These are phyloP conservation scores for Tremellales sp. DNA, from an alignment of 1,284 basidiomycete species.

Conservation along the genomic window DNA sequence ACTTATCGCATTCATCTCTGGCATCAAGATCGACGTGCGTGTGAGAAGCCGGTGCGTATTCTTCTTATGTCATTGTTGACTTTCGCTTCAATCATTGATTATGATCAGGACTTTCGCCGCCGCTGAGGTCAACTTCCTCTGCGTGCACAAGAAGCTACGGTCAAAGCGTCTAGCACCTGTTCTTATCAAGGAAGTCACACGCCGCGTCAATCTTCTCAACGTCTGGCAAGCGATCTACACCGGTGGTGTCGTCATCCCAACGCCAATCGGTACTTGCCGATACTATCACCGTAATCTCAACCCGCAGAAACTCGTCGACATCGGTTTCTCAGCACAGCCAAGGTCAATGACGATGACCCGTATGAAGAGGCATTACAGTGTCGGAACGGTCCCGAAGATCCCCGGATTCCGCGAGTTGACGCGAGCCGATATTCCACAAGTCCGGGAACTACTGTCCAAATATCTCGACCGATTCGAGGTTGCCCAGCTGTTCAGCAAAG, in stretches of 20 bases:
- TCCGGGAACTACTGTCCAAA: slow-evolving; percentile 67
- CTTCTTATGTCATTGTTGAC: not conserved
- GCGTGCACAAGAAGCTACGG: slow-evolving; percentile 95
- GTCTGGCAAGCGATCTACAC: slow-evolving; percentile 99
- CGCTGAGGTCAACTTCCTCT: slow-evolving; percentile 96
- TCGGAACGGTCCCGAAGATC: slow-evolving; percentile 53
- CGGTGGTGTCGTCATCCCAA: slow-evolving; percentile 82
- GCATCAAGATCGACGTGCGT: slow-evolving; percentile 76
- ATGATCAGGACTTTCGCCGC: slow-evolving; percentile 60
- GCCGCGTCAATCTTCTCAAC: slow-evolving; percentile 82
- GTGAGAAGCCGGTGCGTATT: slow-evolving; percentile 69
- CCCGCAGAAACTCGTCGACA: slow-evolving; percentile 84
- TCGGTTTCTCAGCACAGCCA: slow-evolving; percentile 83
- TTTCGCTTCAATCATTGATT: too few relatives aligned
- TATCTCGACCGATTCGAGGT: slow-evolving; percentile 88
- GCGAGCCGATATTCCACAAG: slow-evolving; percentile 67
- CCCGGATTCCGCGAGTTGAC: slow-evolving; percentile 85
- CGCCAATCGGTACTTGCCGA: slow-evolving; percentile 77
- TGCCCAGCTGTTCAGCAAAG: slow-evolving; percentile 63
- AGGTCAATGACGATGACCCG: slow-evolving; percentile 79
- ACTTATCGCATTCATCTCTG: slow-evolving; percentile 98
- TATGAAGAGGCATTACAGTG: slow-evolving; percentile 69
- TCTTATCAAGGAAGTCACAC: slow-evolving; percentile 96
- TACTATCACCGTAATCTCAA: slow-evolving; percentile 94
- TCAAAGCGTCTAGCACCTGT: slow-evolving; percentile 94